These are phyloP conservation scores for Xylaria castorea DNA, from an alignment of 495 filamentous ascomycete species.

Conservation along the genomic window DNA sequence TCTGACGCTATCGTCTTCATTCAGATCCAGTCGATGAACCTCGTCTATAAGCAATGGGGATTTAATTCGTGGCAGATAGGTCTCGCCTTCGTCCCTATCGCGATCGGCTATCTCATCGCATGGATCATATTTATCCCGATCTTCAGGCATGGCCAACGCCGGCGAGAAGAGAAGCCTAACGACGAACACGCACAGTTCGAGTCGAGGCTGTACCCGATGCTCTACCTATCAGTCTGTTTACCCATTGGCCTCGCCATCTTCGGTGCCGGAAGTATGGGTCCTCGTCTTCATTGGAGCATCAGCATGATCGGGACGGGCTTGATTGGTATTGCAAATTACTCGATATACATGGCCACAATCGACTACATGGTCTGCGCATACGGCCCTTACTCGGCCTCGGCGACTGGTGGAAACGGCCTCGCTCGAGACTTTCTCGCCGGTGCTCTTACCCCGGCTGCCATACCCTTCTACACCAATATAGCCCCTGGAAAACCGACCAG, in stretches of 20 bases:
- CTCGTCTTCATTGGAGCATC: conserved; percentile 67
- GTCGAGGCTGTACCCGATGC: conserved; percentile 61
- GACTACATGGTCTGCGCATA: conserved; percentile 88
- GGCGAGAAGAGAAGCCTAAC: conserved; percentile 57
- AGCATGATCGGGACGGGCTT: conserved; percentile 64
- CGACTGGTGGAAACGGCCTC: conserved; percentile 74
- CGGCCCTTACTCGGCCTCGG: conserved; percentile 78
- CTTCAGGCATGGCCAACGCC: conserved; percentile 62
- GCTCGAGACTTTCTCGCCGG: conserved; percentile 84
- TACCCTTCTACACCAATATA: conserved; percentile 72
- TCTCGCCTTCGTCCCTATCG: conserved; percentile 68
- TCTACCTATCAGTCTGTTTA: conserved; percentile 69
- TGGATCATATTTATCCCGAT: conserved; percentile 70
- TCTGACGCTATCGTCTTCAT: conserved; percentile 83
- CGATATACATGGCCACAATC: conserved; percentile 81
- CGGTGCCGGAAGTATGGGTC: conserved; percentile 69
- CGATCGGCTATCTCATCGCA: conserved; percentile 69
- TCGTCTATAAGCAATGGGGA: conserved; percentile 70
- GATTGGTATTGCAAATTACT: conserved; percentile 74
- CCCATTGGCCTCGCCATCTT: conserved; percentile 74
- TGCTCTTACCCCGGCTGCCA: conserved; percentile 75
- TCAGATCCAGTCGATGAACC: conserved; percentile 70
- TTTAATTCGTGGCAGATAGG: conserved; percentile 64
- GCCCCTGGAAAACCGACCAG: conserved; percentile 53
- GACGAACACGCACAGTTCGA: conserved; percentile 68